Conservation (phyloP, 2,329 filamentous ascomycete species). For the Talaromyces sp. region DNA sequence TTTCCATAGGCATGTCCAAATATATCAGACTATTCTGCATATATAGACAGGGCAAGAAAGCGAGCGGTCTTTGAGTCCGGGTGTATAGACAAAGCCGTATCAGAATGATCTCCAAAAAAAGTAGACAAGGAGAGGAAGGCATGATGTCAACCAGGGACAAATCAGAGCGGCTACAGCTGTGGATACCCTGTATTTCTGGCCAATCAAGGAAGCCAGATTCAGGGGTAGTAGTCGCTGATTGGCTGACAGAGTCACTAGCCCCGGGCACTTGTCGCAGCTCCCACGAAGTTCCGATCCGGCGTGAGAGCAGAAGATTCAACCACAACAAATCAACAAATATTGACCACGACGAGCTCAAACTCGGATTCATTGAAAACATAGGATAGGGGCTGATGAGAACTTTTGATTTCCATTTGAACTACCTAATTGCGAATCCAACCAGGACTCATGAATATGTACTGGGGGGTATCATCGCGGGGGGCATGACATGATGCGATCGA, state of each 20-base stretch:
- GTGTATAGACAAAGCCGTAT: not conserved
- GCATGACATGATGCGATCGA: not conserved
- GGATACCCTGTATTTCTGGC: not conserved
- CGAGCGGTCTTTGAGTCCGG: not conserved
- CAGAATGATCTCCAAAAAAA: conserved; percentile 3
- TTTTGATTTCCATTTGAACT: conserved; percentile 4
- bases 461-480: not conserved
- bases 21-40: not conserved
- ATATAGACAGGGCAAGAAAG: not conserved
- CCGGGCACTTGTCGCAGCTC: not conserved
- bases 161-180: not conserved
- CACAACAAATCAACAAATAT: not conserved
- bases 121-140: conserved; percentile 1
- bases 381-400: too few species aligned
- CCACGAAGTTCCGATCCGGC: not conserved
- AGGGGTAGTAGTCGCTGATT: not conserved
- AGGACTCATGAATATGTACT: conserved; percentile 3
- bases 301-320: not conserved
- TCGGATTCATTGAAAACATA: too few species aligned
- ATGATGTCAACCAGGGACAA: conserved; percentile 5
- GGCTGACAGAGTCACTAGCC: not conserved
- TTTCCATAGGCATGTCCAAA: not conserved
- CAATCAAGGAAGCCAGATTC: not conserved
- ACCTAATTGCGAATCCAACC: conserved; percentile 2
- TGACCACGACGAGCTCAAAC: not conserved